These are phyloP conservation scores for Epichloe coenophiala DNA, from an alignment of 2,329 filamentous ascomycete species.

Conservation along the genomic window DNA sequence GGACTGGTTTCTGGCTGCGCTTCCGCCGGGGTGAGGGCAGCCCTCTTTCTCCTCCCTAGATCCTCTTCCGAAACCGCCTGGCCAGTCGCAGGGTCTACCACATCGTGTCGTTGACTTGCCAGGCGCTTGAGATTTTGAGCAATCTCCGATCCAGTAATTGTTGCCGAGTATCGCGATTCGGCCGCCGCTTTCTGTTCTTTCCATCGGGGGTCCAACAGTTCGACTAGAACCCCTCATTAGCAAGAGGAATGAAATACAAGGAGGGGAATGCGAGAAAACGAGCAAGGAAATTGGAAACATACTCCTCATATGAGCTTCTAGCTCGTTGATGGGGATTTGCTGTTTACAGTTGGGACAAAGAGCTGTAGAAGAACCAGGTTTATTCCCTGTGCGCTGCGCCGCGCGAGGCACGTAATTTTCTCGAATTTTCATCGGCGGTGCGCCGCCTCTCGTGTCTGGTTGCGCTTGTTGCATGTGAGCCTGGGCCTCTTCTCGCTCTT, in stretches of 20 bases:
- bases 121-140: constrained; percentile 93
- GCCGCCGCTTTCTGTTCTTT: constrained; percentile 89
- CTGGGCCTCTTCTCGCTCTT: constrained; percentile 47
- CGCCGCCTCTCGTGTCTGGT: constrained; percentile 57
- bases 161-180: constrained; percentile 72
- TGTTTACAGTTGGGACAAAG: constrained; percentile 90
- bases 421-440: constrained; percentile 73
- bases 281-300: constrained; percentile 16
- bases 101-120: constrained; percentile 73
- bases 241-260: not conserved
- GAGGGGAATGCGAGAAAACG: not conserved
- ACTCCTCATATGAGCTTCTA: constrained; percentile 88
- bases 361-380: constrained; percentile 50
- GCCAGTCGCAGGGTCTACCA: constrained; percentile 66
- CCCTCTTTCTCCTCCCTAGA: constrained; percentile 59
- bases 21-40: constrained; percentile 52
- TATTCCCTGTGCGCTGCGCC: constrained; percentile 55
- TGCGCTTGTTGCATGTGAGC: constrained; percentile 61
- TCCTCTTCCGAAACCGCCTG: constrained; percentile 61
- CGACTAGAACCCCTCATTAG: constrained; percentile 39
- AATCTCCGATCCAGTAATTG: constrained; percentile 73
- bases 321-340: constrained; percentile 72
- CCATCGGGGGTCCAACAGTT: constrained; percentile 86
- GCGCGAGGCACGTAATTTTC: constrained; percentile 85
- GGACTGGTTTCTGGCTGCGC: constrained; percentile 48